These are phyloP conservation scores for Ganoderma lucidum DNA, from an alignment of 1,284 basidiomycete species.

Conservation along the genomic window DNA sequence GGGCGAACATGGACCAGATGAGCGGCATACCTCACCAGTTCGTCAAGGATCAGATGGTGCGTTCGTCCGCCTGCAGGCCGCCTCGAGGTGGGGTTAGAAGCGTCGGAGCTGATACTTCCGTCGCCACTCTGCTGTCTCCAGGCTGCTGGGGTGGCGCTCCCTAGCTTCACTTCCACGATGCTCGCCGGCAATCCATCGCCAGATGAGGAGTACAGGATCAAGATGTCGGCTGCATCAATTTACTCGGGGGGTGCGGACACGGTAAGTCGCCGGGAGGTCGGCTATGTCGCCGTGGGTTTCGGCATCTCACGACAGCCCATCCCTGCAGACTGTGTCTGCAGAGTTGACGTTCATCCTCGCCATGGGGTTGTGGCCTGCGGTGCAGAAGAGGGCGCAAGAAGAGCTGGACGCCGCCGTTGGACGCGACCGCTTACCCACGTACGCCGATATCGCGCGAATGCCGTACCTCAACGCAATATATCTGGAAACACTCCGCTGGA, in stretches of 20 bases:
- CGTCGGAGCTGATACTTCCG: neutral
- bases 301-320: neutral
- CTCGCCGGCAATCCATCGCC: conserved; percentile 29
- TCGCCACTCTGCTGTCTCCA: neutral
- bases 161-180: conserved; percentile 25
- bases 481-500: conserved; percentile 42
- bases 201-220: conserved; percentile 36
- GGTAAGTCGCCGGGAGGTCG: conserved; percentile 21
- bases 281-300: neutral
- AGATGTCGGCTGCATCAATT: conserved; percentile 39
- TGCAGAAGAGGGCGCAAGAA: conserved; percentile 40
- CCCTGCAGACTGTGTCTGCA: conserved; percentile 37
- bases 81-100: neutral
- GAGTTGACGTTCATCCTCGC: conserved; percentile 38
- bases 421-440: conserved; percentile 39
- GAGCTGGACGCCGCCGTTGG: conserved; percentile 43
- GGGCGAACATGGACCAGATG: conserved; percentile 56
- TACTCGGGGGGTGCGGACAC: conserved; percentile 42
- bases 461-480: conserved; percentile 43
- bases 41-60: conserved; percentile 69
- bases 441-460: conserved; percentile 38
- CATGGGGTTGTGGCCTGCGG: conserved; percentile 41
- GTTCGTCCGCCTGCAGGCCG: conserved; percentile 13
- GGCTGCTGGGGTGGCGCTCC: conserved; percentile 21
- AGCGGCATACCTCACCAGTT: conserved; percentile 63